phyloP scores from a whole-genome alignment of 495 filamentous ascomycete species.

The Hypoxylon lienhwacheense region DNA sequence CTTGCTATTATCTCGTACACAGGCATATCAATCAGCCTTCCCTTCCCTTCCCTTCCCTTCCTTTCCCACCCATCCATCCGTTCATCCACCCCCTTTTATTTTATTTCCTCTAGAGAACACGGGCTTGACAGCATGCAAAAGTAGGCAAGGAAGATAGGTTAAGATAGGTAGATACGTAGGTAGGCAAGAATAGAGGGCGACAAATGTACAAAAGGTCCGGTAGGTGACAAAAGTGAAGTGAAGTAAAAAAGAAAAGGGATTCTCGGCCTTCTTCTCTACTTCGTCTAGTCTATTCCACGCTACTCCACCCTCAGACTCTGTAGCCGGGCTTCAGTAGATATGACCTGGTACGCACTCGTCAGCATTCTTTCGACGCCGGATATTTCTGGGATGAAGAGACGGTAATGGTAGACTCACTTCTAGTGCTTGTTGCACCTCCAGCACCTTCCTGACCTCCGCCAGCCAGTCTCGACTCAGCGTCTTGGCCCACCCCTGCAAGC shows the following conservation, averaged over 20 bases:
- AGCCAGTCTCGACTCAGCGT: constrained; percentile 92
- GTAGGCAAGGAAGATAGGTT: constrained; percentile 2
- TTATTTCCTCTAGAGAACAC: constrained; percentile 20
- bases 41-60: not conserved
- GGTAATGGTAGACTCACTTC: constrained; percentile 65
- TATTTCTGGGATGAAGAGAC: constrained; percentile 12
- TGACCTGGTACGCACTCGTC: constrained; percentile 46
- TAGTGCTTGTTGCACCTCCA: constrained; percentile 94
- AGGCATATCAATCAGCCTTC: constrained; percentile 4
- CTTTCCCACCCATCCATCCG: no score
- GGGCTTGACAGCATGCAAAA: not conserved
- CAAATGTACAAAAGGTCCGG: not conserved
- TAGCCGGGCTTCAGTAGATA: constrained; percentile 62
- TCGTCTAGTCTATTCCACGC: constrained; percentile 2
- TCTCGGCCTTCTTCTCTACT: no score
- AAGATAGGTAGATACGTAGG: not conserved
- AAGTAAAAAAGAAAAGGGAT: constrained; percentile 24
- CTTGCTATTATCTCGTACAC: constrained; percentile 25
- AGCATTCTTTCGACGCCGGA: constrained; percentile 6
- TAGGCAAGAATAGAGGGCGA: no score
- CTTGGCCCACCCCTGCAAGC: constrained; percentile 88
- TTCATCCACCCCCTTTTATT: constrained; percentile 1
- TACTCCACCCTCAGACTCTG: constrained; percentile 62
- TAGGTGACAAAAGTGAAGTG: constrained; percentile 21
- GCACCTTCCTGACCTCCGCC: constrained; percentile 77